A percentile compares a stretch with the other conserved stretches of the same genome.
Conservation (phyloP, 106 monocot genomes). For the Phalaenopsis equestris region DNA sequence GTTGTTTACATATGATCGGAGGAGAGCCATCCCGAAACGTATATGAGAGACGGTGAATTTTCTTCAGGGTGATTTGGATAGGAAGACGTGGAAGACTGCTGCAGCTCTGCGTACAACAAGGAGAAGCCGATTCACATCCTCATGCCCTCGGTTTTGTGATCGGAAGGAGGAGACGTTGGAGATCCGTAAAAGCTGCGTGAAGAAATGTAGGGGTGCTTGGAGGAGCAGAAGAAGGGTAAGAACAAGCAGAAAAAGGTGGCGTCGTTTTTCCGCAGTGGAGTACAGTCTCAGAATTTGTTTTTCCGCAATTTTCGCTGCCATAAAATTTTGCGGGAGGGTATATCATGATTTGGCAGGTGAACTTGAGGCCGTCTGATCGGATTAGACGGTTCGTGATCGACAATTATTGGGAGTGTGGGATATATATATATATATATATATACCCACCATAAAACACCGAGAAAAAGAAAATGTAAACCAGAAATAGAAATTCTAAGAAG, state of each 20-base stretch:
- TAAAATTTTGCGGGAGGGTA: background rate
- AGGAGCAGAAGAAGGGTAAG: background rate
- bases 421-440: too few relatives aligned
- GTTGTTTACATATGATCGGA: slow-evolving; percentile 5
- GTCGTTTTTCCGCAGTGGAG: slow-evolving; percentile 3
- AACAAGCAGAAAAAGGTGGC: background rate
- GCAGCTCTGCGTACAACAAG: background rate
- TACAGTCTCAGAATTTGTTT: background rate
- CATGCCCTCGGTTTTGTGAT: background rate
- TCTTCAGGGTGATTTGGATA: background rate
- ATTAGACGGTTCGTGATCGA: background rate
- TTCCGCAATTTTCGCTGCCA: background rate
- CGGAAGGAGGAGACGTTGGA: background rate
- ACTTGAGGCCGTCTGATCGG: background rate
- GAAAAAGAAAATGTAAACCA: too few relatives aligned
- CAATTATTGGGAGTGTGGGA: too few relatives aligned
- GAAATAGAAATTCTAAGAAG: too few relatives aligned
- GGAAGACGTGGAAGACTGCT: background rate
- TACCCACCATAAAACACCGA: too few relatives aligned
- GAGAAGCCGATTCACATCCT: background rate
- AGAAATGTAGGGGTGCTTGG: background rate
- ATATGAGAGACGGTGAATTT: background rate
- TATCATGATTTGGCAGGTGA: background rate
- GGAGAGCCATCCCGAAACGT: background rate
- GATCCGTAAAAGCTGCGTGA: background rate